phyloP scores from a whole-genome alignment of 129 eudicot species.

The Pittosporum tobira region DNA sequence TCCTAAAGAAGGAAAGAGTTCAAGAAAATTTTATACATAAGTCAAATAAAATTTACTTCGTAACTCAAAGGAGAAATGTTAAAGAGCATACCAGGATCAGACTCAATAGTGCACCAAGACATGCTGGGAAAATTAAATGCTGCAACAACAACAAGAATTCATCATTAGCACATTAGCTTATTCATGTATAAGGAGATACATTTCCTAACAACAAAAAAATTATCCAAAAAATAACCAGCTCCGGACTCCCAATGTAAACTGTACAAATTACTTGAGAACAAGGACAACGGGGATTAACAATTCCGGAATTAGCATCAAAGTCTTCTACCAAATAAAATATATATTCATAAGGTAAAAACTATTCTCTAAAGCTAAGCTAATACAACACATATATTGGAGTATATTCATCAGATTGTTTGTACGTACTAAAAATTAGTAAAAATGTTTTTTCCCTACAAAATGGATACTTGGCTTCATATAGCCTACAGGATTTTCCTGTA shows the following conservation, averaged over 20 bases:
- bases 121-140: constrained; percentile 37
- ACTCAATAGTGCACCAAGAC: constrained; percentile 99
- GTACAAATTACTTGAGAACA: not conserved
- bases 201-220: not conserved
- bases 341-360: too few species aligned
- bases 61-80: not conserved
- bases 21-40: not conserved
- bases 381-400: too few species aligned
- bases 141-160: constrained; percentile 27
- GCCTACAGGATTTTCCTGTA: too few species aligned
- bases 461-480: too few species aligned
- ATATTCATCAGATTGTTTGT: too few species aligned
- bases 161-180: not conserved
- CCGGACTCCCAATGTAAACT: not conserved
- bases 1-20: not conserved
- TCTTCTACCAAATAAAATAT: too few species aligned
- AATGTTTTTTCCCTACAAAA: too few species aligned
- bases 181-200: not conserved
- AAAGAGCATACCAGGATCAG: constrained; percentile 87
- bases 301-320: not conserved
- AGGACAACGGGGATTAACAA: not conserved
- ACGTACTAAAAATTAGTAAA: too few species aligned
- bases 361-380: too few species aligned
- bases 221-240: not conserved
- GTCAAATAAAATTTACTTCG: not conserved